phyloP scores from a whole-genome alignment of 805 yeast species.

The Brettanomyces nanus region DNA sequence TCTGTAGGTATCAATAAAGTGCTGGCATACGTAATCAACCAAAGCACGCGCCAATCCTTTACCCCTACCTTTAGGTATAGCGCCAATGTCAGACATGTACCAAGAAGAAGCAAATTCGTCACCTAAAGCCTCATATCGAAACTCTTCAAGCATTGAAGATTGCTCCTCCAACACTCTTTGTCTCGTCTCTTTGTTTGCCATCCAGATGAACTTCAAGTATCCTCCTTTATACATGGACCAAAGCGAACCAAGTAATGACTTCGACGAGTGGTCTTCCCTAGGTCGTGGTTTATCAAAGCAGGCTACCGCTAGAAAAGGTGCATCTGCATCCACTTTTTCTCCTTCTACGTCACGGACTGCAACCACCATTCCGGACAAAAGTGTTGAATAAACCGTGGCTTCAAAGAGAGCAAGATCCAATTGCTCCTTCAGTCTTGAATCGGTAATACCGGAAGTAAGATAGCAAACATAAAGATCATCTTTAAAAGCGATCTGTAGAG shows the following conservation, averaged over 20 bases:
- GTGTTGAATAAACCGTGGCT: constrained; percentile 42
- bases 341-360: constrained; percentile 41
- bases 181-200: constrained; percentile 35
- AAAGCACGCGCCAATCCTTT: constrained; percentile 48
- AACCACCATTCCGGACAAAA: constrained; percentile 42
- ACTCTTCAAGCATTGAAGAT: constrained; percentile 35
- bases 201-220: constrained; percentile 26
- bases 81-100: constrained; percentile 54
- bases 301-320: constrained; percentile 47
- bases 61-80: constrained; percentile 49
- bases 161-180: constrained; percentile 43
- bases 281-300: constrained; percentile 34
- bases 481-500: constrained; percentile 44
- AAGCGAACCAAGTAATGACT: constrained; percentile 25
- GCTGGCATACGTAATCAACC: constrained; percentile 40
- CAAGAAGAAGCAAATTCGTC: constrained; percentile 35
- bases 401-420: constrained; percentile 46
- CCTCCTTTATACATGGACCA: constrained; percentile 29
- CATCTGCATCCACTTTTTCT: constrained; percentile 29
- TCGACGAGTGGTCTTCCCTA: constrained; percentile 10
- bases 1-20: constrained; percentile 30
- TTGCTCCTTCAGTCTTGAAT: constrained; percentile 28
- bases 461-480: constrained; percentile 48
- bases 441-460: constrained; percentile 34
- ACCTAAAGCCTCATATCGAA: constrained; percentile 36